These are phyloP conservation scores for Agaricus subrufescens DNA, from an alignment of 768 basidiomycete species.

Conservation along the genomic window DNA sequence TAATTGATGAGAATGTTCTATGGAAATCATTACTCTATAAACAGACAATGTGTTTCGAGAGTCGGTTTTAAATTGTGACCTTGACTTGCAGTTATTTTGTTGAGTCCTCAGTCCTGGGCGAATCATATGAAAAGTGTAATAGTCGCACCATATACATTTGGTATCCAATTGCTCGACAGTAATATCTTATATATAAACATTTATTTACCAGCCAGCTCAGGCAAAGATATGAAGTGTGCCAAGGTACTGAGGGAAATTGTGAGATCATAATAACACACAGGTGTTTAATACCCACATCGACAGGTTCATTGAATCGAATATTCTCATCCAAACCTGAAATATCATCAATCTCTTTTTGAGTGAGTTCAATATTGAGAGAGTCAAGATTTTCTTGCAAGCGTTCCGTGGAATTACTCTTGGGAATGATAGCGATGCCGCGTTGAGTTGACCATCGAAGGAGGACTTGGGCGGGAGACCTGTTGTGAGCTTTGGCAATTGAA, in stretches of 20 bases:
- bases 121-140: too few species aligned
- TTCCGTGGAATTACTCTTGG: constrained; percentile 52
- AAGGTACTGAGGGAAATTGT: constrained; percentile 18
- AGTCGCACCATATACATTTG: neutral
- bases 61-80: too few species aligned
- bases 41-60: too few species aligned
- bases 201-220: constrained; percentile 4
- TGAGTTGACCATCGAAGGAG: constrained; percentile 79
- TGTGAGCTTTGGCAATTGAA: constrained; percentile 41
- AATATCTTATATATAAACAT: constrained; percentile 10
- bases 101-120: too few species aligned
- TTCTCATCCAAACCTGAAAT: constrained; percentile 55
- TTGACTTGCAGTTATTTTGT: too few species aligned
- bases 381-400: constrained; percentile 50
- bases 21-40: too few species aligned
- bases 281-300: constrained; percentile 13
- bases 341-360: constrained; percentile 47
- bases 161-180: neutral
- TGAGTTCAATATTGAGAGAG: constrained; percentile 39
- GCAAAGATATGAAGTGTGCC: constrained; percentile 23
- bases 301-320: constrained; percentile 26
- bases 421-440: constrained; percentile 68
- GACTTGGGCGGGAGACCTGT: constrained; percentile 63
- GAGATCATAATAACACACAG: neutral
- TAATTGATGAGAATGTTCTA: neutral